These are phyloP conservation scores for Candida glucosophila DNA, from an alignment of 1,139 yeast species.

Conservation along the genomic window DNA sequence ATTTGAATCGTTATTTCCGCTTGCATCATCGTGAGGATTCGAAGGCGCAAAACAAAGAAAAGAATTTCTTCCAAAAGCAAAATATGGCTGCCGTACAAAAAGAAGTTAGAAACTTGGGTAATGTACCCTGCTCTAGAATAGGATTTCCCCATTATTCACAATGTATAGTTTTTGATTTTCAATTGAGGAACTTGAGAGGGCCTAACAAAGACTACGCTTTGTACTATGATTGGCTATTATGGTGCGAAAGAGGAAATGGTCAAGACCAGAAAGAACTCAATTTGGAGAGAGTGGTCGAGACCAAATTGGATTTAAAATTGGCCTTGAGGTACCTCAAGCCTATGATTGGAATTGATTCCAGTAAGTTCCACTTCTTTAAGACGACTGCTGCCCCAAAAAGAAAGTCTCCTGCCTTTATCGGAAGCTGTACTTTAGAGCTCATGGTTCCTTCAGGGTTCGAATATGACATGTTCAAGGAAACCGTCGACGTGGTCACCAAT, in stretches of 20 bases:
- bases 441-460: constrained; percentile 7
- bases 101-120: no score
- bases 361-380: constrained; percentile 10
- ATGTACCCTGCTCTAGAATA: constrained; percentile 11
- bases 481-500: constrained; percentile 7
- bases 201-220: constrained; percentile 9
- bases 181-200: constrained; percentile 7
- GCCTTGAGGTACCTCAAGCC: constrained; percentile 5
- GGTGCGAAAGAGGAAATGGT: constrained; percentile 5
- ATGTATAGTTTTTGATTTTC: constrained; percentile 6
- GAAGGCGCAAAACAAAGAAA: neutral
- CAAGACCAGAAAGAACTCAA: constrained; percentile 3
- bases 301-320: constrained; percentile 9
- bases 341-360: constrained; percentile 3
- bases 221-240: constrained; percentile 14
- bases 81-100: no score
- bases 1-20: constrained; percentile 8
- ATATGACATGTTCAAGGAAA: constrained; percentile 8
- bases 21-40: constrained; percentile 1
- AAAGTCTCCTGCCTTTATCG: constrained; percentile 4
- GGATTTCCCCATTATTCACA: constrained; percentile 10
- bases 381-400: constrained; percentile 10
- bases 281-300: constrained; percentile 9
- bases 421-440: constrained; percentile 8
- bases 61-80: neutral